Base-by-base conservation (phyloP, 176 grass and related monocot species). In the Metroxylon sagu region DNA sequence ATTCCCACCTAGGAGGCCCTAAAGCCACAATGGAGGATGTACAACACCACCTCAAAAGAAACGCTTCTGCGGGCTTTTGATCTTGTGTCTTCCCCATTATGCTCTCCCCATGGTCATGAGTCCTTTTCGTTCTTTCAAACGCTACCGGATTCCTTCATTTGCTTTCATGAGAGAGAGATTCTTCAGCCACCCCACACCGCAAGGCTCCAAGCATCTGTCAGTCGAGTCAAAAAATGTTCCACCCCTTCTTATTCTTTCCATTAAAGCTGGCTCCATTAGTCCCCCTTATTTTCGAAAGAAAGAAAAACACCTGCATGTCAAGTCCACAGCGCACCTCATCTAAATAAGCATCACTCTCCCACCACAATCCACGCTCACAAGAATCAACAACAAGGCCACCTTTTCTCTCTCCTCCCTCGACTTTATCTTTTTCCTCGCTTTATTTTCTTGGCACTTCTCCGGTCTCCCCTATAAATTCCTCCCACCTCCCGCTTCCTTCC, bases 191-290 rank as follows among this genome's bases (percentile, higher is more conserved):
- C 69, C 61, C 56, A 57, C 78, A 60, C 35, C 48, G 66, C 84
- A 74, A 87, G 65, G 67, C 79, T 82, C 81, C 75, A 79, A 87
- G 79, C 74, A 82, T 82, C 71, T 71, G 70, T 71, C 18, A 56
- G 31, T 17, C 16, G 15, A 39, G 58, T 60, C 58, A 60, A 60
- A 30, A 28, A 18, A 23, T 43, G 35, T 60, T 60, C 28, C 58
- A 60, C 58, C 17, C 58, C 7, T n/a, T 7, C 30, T 28, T 60
- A 30, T 60, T 30, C 27, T 60, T 60, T 31, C 27, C 17, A 17
- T 60, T 60, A 60, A 31, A 60, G 16, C 26, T 43, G 35, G 10
- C 35, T 43, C 35, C 35, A 43, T 43, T 43, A 43, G 35, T 43
- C 35, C 35, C 35, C 35, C 7, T 43, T 10, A 43, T 43, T 43